Evolutionary conservation across 768 basidiomycete species (phyloP).

Genomic region (Pholiota molesta): DNA sequence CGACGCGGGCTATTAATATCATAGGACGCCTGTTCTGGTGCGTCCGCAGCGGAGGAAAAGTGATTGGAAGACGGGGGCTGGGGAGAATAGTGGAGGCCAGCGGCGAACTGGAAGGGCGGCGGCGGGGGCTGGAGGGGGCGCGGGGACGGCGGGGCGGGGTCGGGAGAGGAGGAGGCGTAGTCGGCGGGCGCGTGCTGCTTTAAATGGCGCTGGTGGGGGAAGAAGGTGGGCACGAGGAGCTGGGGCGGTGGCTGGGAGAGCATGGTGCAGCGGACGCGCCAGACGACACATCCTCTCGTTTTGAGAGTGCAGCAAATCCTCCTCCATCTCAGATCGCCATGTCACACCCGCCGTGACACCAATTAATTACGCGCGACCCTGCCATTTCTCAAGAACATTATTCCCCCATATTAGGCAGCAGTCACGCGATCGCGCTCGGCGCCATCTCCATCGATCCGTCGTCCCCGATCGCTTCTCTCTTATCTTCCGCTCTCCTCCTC

Average conservation of each 20-base stretch:
- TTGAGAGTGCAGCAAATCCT: slow-evolving; percentile 20
- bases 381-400: slow-evolving; percentile 15
- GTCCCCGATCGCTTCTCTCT: slow-evolving; percentile 15
- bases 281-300: not conserved
- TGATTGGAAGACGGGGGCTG: slow-evolving; percentile 15
- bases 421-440: slow-evolving; percentile 20
- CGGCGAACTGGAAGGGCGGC: not conserved
- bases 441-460: slow-evolving; percentile 19
- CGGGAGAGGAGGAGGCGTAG: slow-evolving; percentile 23
- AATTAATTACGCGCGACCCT: slow-evolving; percentile 26
- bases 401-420: slow-evolving; percentile 17
- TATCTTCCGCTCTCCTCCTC: not conserved
- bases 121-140: not conserved
- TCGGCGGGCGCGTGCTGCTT: not conserved
- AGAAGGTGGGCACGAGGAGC: slow-evolving; percentile 24
- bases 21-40: slow-evolving; percentile 22
- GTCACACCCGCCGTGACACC: slow-evolving; percentile 20
- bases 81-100: not conserved
- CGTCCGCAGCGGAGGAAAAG: slow-evolving; percentile 16
- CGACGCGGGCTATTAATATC: slow-evolving; percentile 30
- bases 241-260: slow-evolving; percentile 29
- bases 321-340: slow-evolving; percentile 26
- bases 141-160: not conserved
- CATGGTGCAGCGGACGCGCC: slow-evolving; percentile 19
- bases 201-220: slow-evolving; percentile 14